Conservation (phyloP, 768 basidiomycete genomes). For the Phlebiopsis gigantea region DNA sequence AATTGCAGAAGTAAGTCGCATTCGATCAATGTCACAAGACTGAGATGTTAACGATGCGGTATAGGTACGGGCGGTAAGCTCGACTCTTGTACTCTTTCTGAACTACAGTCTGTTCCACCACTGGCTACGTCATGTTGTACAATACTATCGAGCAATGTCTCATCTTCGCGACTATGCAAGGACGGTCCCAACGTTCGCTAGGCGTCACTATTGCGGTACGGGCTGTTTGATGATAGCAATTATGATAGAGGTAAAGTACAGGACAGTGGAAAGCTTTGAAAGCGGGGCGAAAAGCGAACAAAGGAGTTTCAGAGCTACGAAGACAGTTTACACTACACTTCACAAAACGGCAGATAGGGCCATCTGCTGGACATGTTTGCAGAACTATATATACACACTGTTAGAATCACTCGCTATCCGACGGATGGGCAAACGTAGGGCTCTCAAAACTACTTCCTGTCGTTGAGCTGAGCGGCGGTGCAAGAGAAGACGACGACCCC, state of each 20-base stretch:
- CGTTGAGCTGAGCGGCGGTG: not conserved
- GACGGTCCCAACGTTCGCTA: not conserved
- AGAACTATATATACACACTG: not conserved
- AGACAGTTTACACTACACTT: not conserved
- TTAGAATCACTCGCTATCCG: slow-evolving; percentile 5
- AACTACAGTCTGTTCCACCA: not conserved
- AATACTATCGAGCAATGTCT: not conserved
- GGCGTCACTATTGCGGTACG: not conserved
- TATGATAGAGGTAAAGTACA: not conserved
- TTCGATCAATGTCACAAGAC: not conserved
- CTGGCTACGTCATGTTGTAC: slow-evolving; percentile 4
- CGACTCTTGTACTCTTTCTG: not conserved
- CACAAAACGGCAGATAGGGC: not conserved
- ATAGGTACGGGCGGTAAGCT: slow-evolving; percentile 13
- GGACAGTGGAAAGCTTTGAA: not conserved
- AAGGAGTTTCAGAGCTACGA: not conserved
- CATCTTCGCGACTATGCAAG: not conserved
- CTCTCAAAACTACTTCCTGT: slow-evolving; percentile 15
- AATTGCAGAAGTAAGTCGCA: slow-evolving; percentile 80
- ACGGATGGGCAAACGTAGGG: slow-evolving; percentile 13
- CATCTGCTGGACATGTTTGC: too few relatives aligned
- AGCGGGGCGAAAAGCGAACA: not conserved
- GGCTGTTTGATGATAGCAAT: not conserved
- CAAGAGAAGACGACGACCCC: not conserved
- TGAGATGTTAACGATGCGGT: not conserved